Conservation (phyloP, 2,329 filamentous ascomycete species). For the Huntiella savannae region DNA sequence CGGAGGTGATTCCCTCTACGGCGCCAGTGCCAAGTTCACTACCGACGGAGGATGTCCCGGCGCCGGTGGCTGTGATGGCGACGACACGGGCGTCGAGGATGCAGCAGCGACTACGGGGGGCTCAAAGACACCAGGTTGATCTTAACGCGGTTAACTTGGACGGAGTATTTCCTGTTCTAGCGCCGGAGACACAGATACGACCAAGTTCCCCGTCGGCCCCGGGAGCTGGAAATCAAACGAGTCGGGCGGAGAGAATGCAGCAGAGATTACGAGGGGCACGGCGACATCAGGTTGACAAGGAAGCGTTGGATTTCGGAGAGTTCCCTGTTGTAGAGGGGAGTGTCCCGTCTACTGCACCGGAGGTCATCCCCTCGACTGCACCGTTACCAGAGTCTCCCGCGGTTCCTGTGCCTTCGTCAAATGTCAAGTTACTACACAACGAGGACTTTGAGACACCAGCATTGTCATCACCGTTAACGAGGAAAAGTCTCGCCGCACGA, state of each 20-base stretch:
- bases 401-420: no score
- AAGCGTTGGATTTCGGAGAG: constrained; percentile 34
- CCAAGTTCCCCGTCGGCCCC: no score
- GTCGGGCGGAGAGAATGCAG: constrained; percentile 41
- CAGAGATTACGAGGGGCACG: constrained; percentile 46
- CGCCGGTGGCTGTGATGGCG: no score
- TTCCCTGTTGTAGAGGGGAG: constrained; percentile 4
- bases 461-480: constrained; percentile 23
- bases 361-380: no score
- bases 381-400: not conserved
- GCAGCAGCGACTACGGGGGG: no score
- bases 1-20: not conserved
- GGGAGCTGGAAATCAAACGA: constrained; percentile 2
- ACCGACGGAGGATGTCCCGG: no score
- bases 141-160: no score
- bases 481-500: constrained; percentile 16
- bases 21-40: no score
- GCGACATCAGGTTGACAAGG: constrained; percentile 31
- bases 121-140: constrained; percentile 3
- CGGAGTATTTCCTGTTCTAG: no score
- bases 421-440: constrained; percentile 9
- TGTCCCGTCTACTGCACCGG: not conserved
- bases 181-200: no score
- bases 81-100: no score
- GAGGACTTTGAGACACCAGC: constrained; percentile 14